phyloP scores from a whole-genome alignment of 73 alveolate species.

The Paramecium primaurelia region DNA sequence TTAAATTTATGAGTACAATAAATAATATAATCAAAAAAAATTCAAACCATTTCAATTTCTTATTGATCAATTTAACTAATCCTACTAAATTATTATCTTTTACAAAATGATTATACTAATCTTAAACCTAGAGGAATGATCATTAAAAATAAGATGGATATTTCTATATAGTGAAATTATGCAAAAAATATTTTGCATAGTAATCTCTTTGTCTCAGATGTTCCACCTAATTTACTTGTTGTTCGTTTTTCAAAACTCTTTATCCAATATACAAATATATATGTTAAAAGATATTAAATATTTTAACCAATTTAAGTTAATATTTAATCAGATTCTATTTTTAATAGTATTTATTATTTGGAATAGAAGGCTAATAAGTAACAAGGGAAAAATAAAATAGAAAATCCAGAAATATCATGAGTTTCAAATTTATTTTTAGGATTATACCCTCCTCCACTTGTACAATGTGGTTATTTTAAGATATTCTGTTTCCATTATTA shows the following conservation, averaged over 20 bases:
- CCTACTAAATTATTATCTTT: background rate
- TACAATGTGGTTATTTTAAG: background rate
- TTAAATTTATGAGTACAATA: background rate
- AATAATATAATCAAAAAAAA: background rate
- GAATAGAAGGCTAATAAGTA: background rate
- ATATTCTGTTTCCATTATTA: background rate
- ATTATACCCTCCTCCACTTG: background rate
- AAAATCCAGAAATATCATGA: background rate
- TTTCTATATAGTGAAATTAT: background rate
- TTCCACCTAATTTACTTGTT: background rate
- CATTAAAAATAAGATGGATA: background rate
- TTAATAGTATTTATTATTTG: background rate
- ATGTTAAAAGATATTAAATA: background rate
- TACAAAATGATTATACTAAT: background rate
- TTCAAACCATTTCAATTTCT: background rate
- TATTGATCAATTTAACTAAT: background rate
- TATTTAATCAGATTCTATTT: background rate
- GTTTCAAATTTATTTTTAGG: background rate
- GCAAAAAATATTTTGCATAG: background rate
- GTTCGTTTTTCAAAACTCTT: background rate
- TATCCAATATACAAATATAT: background rate
- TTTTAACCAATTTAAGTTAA: background rate
- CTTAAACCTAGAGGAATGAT: background rate
- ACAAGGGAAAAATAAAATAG: background rate
- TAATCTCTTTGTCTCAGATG: background rate